A percentile compares a stretch with the other conserved stretches of the same genome.
phyloP scores from a whole-genome alignment of 2,329 filamentous ascomycete genomes.

The Exophiala oligosperma region DNA sequence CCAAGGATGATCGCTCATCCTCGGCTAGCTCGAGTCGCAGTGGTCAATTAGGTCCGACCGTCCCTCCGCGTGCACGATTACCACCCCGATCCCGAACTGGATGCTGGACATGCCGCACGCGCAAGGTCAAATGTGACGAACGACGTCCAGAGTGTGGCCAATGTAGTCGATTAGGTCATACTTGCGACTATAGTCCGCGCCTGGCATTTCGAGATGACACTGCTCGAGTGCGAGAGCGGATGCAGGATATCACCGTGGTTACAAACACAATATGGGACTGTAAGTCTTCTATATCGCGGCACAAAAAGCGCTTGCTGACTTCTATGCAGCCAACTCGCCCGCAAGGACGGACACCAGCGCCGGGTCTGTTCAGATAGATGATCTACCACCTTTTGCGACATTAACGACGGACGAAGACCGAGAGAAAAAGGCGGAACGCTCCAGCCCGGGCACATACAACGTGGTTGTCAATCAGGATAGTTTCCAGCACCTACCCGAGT shows the following conservation, averaged over 20 bases:
- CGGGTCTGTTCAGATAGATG: slow-evolving; percentile 41
- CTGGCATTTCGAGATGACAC: slow-evolving; percentile 58
- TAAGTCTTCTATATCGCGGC: slow-evolving; percentile 36
- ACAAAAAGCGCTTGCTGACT: slow-evolving; percentile 6
- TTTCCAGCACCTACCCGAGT: slow-evolving; percentile 55
- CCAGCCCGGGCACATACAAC: slow-evolving; percentile 55
- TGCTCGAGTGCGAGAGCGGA: slow-evolving; percentile 51
- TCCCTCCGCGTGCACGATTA: slow-evolving; percentile 46
- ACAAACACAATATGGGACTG: slow-evolving; percentile 59
- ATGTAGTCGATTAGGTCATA: slow-evolving; percentile 56
- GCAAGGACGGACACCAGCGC: slow-evolving; percentile 31
- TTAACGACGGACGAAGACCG: slow-evolving; percentile 59
- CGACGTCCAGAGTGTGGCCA: slow-evolving; percentile 56
- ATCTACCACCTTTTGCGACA: slow-evolving; percentile 54
- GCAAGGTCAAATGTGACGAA: slow-evolving; percentile 58
- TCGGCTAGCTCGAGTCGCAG: slow-evolving; percentile 35
- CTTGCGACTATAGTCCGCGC: slow-evolving; percentile 59
- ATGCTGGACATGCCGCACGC: slow-evolving; percentile 42
- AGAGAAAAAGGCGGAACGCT: slow-evolving; percentile 55
- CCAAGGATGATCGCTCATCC: slow-evolving; percentile 40
- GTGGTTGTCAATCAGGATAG: slow-evolving; percentile 57
- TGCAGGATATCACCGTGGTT: slow-evolving; percentile 52
- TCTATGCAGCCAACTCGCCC: slow-evolving; percentile 33
- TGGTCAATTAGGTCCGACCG: slow-evolving; percentile 35
- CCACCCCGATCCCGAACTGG: slow-evolving; percentile 56